Evolutionary conservation across 2,329 filamentous ascomycete genomes (phyloP).

Genomic region (Aspergillus floridensis): DNA sequence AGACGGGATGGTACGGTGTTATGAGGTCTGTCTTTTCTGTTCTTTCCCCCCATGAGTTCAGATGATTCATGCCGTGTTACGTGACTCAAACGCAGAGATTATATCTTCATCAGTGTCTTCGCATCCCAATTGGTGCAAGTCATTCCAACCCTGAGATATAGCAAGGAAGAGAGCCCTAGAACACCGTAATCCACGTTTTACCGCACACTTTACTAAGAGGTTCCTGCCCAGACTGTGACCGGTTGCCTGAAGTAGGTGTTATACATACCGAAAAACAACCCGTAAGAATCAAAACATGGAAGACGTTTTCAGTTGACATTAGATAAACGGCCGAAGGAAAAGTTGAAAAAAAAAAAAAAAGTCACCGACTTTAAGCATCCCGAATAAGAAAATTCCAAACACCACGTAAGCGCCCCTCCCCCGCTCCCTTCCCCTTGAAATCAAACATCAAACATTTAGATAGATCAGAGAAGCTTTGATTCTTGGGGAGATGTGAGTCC

Average conservation of each 20-base stretch:
- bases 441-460: not conserved
- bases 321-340: slow-evolving; percentile 14
- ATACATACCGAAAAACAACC: not conserved
- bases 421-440: slow-evolving; percentile 2
- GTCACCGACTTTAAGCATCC: not conserved
- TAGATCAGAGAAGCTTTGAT: not conserved
- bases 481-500: not conserved
- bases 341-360: slow-evolving; percentile 1
- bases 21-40: not conserved
- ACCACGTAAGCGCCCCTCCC: slow-evolving; percentile 27
- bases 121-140: too few species aligned
- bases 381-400: slow-evolving; percentile 8
- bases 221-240: too few species aligned
- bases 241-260: too few species aligned
- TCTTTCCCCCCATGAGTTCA: not conserved
- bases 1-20: not conserved
- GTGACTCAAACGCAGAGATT: not conserved
- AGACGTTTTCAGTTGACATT: not conserved
- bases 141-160: too few species aligned
- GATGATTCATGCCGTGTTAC: not conserved
- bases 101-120: not conserved
- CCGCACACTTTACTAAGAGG: not conserved
- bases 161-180: too few species aligned
- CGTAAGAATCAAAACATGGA: too few species aligned
- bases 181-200: not conserved